Percentiles rank a stretch among this genome's conserved stretches.
These are phyloP conservation scores for Diaporthe capsici DNA, from an alignment of 2,329 filamentous ascomycete species.

Conservation along the genomic window DNA sequence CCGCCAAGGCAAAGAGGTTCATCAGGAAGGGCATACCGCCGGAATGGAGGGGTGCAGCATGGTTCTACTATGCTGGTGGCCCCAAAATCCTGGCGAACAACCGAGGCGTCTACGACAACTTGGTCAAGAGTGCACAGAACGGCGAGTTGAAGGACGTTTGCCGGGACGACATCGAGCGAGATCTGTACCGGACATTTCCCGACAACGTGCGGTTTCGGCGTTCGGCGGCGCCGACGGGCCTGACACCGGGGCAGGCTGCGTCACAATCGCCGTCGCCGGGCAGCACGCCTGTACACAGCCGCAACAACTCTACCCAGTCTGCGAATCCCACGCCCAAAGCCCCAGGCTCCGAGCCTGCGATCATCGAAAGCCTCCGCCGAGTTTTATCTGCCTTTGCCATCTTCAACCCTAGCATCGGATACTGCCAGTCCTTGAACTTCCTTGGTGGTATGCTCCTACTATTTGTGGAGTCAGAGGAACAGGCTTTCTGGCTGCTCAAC, in stretches of 20 bases:
- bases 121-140: slow-evolving; percentile 67
- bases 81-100: slow-evolving; percentile 83
- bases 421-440: slow-evolving; percentile 97
- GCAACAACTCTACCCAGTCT: slow-evolving; percentile 42
- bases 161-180: slow-evolving; percentile 91
- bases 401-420: slow-evolving; percentile 92
- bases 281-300: slow-evolving; percentile 49
- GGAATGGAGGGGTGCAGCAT: slow-evolving; percentile 93
- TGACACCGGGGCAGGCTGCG: slow-evolving; percentile 41
- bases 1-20: slow-evolving; percentile 88
- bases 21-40: slow-evolving; percentile 94
- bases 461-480: slow-evolving; percentile 90
- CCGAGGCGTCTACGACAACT: slow-evolving; percentile 80
- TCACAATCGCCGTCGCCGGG: slow-evolving; percentile 52
- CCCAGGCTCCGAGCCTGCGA: slow-evolving; percentile 75
- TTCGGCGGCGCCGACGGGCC: slow-evolving; percentile 44
- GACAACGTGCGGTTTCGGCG: slow-evolving; percentile 94
- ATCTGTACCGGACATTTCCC: slow-evolving; percentile 93
- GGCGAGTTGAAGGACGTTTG: slow-evolving; percentile 77
- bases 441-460: slow-evolving; percentile 90
- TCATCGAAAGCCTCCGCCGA: slow-evolving; percentile 85
- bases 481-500: slow-evolving; percentile 92
- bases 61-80: slow-evolving; percentile 96
- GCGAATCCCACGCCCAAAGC: slow-evolving; percentile 48
- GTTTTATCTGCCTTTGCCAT: slow-evolving; percentile 92